These are phyloP conservation scores for Colletotrichum falcatum DNA, from an alignment of 2,329 filamentous ascomycete species.

Conservation along the genomic window DNA sequence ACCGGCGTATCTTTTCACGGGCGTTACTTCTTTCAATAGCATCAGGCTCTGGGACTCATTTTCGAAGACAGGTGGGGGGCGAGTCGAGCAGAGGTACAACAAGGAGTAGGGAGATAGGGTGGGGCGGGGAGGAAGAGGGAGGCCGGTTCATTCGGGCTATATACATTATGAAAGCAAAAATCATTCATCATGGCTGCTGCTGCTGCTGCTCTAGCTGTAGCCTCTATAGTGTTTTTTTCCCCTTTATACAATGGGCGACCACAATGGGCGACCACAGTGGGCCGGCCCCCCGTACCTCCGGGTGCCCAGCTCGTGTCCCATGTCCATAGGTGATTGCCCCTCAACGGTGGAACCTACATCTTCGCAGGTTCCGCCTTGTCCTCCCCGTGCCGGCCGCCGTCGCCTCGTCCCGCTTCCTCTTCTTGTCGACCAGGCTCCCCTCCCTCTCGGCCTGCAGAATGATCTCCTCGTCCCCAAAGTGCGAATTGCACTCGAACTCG, in stretches of 20 bases:
- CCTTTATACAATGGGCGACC: constrained; percentile 9
- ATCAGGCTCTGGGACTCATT: neutral
- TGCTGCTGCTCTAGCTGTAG: constrained; percentile 26
- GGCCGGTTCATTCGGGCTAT: neutral
- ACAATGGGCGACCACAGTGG: too few species aligned
- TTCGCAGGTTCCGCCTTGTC: constrained; percentile 41
- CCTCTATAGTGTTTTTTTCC: constrained; percentile 9
- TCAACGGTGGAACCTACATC: constrained; percentile 22
- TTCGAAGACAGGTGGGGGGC: constrained; percentile 3
- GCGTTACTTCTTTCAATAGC: constrained; percentile 5
- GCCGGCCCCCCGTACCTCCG: neutral
- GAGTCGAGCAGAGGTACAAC: neutral
- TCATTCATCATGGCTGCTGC: constrained; percentile 32
- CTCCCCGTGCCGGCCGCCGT: constrained; percentile 43
- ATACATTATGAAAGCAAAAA: constrained; percentile 2
- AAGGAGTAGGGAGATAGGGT: neutral
- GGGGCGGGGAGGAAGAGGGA: too few species aligned
- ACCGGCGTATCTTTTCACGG: constrained; percentile 2
- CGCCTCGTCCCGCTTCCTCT: constrained; percentile 45
- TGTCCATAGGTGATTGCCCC: neutral
- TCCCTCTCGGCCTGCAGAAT: constrained; percentile 60
- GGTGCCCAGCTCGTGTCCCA: neutral
- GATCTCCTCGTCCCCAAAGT: constrained; percentile 65
- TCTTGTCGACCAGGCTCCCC: constrained; percentile 61
- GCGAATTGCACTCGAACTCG: constrained; percentile 78